These are phyloP conservation scores for Sphaerulina vaccinii DNA, from an alignment of 2,329 filamentous ascomycete genomes.

Conservation along the genomic window DNA sequence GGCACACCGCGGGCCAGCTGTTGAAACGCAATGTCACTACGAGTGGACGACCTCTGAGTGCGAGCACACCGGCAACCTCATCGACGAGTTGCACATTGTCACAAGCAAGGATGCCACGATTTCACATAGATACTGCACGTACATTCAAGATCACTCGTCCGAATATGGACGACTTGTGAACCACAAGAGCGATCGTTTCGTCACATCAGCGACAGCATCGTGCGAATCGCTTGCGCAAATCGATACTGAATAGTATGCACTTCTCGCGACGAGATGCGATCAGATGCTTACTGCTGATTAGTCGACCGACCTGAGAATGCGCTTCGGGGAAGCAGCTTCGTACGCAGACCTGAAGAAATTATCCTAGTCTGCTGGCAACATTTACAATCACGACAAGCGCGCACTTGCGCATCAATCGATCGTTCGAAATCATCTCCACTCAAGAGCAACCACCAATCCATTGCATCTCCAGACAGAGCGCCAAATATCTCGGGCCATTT, in stretches of 20 bases:
- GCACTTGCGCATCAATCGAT: no score
- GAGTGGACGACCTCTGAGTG: slow-evolving; percentile 8
- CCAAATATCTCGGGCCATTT: no score
- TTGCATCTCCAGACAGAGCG: no score
- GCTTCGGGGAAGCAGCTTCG: slow-evolving; percentile 1
- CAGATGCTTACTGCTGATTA: slow-evolving; percentile 2
- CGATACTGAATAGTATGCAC: slow-evolving; percentile 6
- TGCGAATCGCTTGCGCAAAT: neutral
- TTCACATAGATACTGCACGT: neutral
- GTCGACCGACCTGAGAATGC: no score
- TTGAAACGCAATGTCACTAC: neutral
- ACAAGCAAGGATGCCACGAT: slow-evolving; percentile 6
- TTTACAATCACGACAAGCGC: no score
- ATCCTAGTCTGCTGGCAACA: no score
- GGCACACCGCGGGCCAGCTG: slow-evolving; percentile 5
- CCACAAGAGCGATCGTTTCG: slow-evolving; percentile 1
- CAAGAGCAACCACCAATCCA: no score
- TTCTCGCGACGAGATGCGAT: slow-evolving; percentile 8
- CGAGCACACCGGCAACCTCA: slow-evolving; percentile 1
- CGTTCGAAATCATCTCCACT: no score
- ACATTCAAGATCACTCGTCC: neutral
- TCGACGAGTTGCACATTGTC: slow-evolving; percentile 1
- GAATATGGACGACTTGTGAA: neutral
- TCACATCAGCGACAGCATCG: slow-evolving; percentile 2
- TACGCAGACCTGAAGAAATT: neutral